Evolutionary conservation across 2,329 filamentous ascomycete species (phyloP).

Genomic region (Botrytis pseudocinerea): DNA sequence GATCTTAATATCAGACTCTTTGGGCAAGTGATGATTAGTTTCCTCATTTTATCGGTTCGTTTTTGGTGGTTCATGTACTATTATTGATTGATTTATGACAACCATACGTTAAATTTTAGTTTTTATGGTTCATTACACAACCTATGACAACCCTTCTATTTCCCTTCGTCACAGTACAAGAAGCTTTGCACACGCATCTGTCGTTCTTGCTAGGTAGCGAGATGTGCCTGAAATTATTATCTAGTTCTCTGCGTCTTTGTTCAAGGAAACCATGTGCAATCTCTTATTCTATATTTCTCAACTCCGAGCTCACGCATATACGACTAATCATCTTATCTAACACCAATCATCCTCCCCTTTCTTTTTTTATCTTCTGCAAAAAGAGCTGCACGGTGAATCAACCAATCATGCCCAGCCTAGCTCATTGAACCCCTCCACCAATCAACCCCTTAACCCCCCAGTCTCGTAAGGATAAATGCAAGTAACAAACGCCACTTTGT

Average conservation of each 20-base stretch:
- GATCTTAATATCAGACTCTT: background rate
- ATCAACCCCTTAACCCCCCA: background rate
- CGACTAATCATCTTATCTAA: background rate
- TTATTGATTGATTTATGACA: background rate
- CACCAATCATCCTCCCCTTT: background rate
- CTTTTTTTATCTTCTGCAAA: background rate
- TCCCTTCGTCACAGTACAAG: background rate
- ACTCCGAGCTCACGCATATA: background rate
- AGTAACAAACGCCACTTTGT: background rate
- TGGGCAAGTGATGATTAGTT: background rate
- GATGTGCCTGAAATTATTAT: background rate
- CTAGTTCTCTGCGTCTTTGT: background rate
- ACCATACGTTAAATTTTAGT: background rate
- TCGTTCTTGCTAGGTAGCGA: background rate
- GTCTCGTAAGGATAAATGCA: background rate
- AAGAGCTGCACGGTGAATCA: background rate
- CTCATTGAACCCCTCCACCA: background rate
- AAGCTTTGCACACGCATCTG: background rate
- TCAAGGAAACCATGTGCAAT: background rate
- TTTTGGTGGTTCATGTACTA: background rate
- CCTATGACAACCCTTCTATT: rapidly evolving
- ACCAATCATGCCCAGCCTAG: background rate
- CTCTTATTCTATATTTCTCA: background rate
- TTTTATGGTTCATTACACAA: background rate
- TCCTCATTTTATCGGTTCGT: background rate